Base-by-base conservation (phyloP, 805 yeast genomes). In the Saccharomyces eubayanus region DNA sequence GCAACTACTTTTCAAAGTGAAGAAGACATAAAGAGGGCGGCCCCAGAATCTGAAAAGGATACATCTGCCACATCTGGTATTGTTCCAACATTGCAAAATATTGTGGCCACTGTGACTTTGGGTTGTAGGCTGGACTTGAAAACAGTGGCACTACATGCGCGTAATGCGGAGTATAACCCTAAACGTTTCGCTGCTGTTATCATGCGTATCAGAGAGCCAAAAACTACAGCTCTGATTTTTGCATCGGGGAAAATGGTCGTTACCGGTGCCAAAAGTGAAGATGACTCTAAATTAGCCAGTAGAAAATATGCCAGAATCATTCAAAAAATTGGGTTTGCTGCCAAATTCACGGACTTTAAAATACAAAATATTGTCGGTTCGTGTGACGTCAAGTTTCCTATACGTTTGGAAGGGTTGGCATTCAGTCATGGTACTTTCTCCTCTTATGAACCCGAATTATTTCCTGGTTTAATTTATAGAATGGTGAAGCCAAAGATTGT, bases 221-320 rank as follows among this genome's bases (percentile, higher is more conserved):
- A 94, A 72, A 94, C 99, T 0, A 94, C 99, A 1, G 98, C 99
- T 0, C 78, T 94, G 62, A 94, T 94, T 60, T 94, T 94, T 72
- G 99, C 99, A 1, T 90, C 97, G 1, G 99, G 99, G 66, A 94
- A 94, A 72, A 94, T 94, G 99, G 99, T 94, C 62, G 99, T 94
- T 14, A 94, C 98, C 30, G 99, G 99, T 81, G 99, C 99, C 27
- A 94, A 94, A 72, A 87, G 96, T 40, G 99, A 94, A 71, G 98
- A 94, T 69, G 98, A 94, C 69, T 89, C 97, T n/a, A 94, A 94
- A 71, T 79, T 94, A 60, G 99, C 99, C 1, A 89, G 97, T 21
- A 83, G 99, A 74, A 94, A 94, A 71, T 94, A 94, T 65, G 99
- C 99, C 1, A 84, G 99, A 77, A 94, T 94, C 67, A 94, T 94